Conservation (phyloP, 2,329 filamentous ascomycete species). For the Penicillium freii region DNA sequence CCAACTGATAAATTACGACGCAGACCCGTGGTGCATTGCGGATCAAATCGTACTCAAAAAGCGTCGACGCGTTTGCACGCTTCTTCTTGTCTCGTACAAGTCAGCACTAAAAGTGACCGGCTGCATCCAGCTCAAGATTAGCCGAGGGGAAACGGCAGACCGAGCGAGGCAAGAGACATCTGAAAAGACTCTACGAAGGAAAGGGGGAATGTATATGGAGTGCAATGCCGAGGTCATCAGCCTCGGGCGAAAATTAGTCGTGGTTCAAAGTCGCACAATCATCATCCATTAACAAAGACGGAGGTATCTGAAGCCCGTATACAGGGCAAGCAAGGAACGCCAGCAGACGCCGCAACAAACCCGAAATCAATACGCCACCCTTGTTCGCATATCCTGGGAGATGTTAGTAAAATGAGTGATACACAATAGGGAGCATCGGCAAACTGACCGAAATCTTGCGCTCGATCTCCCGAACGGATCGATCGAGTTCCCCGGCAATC, state of each 20-base stretch:
- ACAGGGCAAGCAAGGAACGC: slow-evolving; percentile 21
- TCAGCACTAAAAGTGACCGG: slow-evolving; percentile 17
- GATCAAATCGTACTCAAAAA: slow-evolving; percentile 53
- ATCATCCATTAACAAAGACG: slow-evolving; percentile 21
- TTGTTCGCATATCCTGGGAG: slow-evolving; percentile 55
- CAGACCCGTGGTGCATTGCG: slow-evolving; percentile 33
- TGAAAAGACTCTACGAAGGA: background rate
- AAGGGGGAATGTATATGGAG: background rate
- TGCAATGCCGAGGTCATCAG: background rate
- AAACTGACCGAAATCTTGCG: slow-evolving; percentile 75
- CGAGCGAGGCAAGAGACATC: slow-evolving; percentile 53
- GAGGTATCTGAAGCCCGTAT: slow-evolving; percentile 28
- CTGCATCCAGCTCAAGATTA: slow-evolving; percentile 46
- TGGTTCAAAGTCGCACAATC: slow-evolving; percentile 11
- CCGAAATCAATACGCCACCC: slow-evolving; percentile 53
- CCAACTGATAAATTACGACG: slow-evolving; percentile 49
- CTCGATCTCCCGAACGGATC: slow-evolving; percentile 89
- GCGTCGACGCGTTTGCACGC: slow-evolving; percentile 37
- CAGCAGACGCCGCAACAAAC: slow-evolving; percentile 26
- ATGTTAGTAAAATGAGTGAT: slow-evolving; percentile 15
- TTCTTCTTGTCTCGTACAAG: slow-evolving; percentile 50
- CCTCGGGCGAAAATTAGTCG: background rate
- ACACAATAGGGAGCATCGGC: background rate
- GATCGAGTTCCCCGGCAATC: slow-evolving; percentile 90
- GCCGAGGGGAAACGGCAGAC: slow-evolving; percentile 36